Evolutionary conservation across 352 stramenopile genomes (phyloP), one percentile per base, ranked within the genome.

Genomic region (Globisporangium irregulare): DNA sequence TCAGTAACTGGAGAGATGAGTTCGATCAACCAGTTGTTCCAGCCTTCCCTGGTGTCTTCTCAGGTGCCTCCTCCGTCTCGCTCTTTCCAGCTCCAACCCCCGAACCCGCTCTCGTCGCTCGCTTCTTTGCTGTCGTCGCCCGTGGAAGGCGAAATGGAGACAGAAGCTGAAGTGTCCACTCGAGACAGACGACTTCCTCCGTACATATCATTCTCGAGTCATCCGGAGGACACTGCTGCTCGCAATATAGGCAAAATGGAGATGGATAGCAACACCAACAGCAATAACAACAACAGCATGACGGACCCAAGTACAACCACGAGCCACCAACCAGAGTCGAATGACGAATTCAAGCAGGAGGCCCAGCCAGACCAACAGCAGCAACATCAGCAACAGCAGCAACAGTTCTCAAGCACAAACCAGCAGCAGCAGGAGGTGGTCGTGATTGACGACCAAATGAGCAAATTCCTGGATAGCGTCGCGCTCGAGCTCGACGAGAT

Each of bases 401-500:
- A 62, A 27, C 53, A 62, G 15, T 53, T 62, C 4, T 9, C 41
- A 20, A 50, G 41, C 41, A n/a, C 4, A n/a, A 50, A 50, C 15
- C 41, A 48, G 4, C 43, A 50, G 15, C 41, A 50, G 20, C 64
- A 56, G 54, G 54, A 46, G 6, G 20, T 55, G 24, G 50, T 46
- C 41, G 53, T 76, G n/a, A 84, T 84, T 66, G 74, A 85, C 62
- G 86, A 92, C 70, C 84, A 93, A 73, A 93, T 93, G 83, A 92
- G 74, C 69, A 81, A 72, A 57, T 91, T 93, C 67, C 84, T 93
- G 62, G 86, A 93, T 62, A 93, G 86, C 64, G 86, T 93, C 59
- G 78, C 84, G 56, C 79, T 93, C 27, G 85, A 92, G 71, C 78
- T 93, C 55, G 86, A 92, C 51, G 86, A 93, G 56, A 88, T 92